These are phyloP conservation scores for Zygoascus sp. DNA, from an alignment of 1,139 yeast species.

Conservation along the genomic window DNA sequence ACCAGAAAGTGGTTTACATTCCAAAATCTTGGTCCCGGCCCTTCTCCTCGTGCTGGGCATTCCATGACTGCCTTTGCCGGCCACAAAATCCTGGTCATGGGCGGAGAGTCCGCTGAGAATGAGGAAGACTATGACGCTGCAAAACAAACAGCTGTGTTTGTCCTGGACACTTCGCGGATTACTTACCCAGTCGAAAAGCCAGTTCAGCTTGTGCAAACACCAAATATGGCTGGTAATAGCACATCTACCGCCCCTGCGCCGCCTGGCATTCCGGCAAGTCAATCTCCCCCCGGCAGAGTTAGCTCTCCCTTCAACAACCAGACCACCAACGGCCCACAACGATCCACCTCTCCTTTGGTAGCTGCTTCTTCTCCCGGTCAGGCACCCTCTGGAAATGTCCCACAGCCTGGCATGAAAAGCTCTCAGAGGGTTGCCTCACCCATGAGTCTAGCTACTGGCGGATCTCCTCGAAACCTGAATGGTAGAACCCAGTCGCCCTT, in stretches of 20 bases:
- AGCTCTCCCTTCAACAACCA: slow-evolving; percentile 6
- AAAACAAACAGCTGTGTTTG: slow-evolving; percentile 35
- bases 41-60: slow-evolving; percentile 93
- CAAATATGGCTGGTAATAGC: background rate
- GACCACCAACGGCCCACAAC: background rate
- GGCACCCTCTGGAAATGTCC: background rate
- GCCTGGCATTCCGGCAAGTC: background rate
- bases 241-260: background rate
- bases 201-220: slow-evolving; percentile 4
- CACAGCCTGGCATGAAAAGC: background rate
- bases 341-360: background rate
- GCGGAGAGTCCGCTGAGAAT: slow-evolving; percentile 56
- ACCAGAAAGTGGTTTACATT: slow-evolving; percentile 71
- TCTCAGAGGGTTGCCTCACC: slow-evolving; percentile 9
- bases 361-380: background rate
- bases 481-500: slow-evolving; percentile 6
- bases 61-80: slow-evolving; percentile 69
- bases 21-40: slow-evolving; percentile 52
- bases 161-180: slow-evolving; percentile 39
- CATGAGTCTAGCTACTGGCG: slow-evolving; percentile 10
- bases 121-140: slow-evolving; percentile 26
- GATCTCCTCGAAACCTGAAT: slow-evolving; percentile 2
- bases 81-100: slow-evolving; percentile 77
- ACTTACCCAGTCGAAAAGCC: slow-evolving; percentile 34
- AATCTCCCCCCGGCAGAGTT: background rate